Base-by-base conservation (phyloP, 2,329 filamentous ascomycete genomes). In the Monilinia laxa region DNA sequence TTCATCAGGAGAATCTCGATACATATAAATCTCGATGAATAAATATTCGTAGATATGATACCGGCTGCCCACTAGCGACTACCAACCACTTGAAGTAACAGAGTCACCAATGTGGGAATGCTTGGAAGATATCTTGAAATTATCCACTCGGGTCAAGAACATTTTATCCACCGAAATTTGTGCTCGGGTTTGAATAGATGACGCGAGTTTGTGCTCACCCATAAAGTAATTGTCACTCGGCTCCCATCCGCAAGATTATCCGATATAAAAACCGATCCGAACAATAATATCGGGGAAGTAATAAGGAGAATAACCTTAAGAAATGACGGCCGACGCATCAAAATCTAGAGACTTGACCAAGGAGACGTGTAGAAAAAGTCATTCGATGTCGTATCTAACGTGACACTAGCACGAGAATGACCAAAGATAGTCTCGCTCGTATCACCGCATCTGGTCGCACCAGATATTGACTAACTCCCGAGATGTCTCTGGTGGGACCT, bases 351-450 rank as follows among this genome's bases (percentile, higher is more conserved):
- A 47, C 16, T 14, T n/a, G 40, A 1, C 14, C 31, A 6, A 35
- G 16, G 3, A n/a, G n/a, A 31, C 5, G 23, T 49, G 42, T 10
- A 25, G 18, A 10, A 18, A 49, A 47, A 16, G 25, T 59, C 25
- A 31, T 35, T 49, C 25, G 12, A 60, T 14, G 57, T 38, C 20
- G 57, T 51, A 51, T 60, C n/a, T 23, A 60, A 35, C 20, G 57
- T 60, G 28, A 35, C 57, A 60, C 57, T 49, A 4, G 42, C 23
- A 51, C 57, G 57, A 51, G 57, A 49, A 38, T 51, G 45, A 60
- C 20, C 38, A 20, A 18, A 60, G 11, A 49, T 49, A 16, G 25
- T 47, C 47, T 20, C 10, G n/a, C 47, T 47, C 10, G 42, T 49
- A 59, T 18, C 25, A 35, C 18, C 20, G 1, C 14, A 9, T 11